A percentile compares a stretch with the other conserved stretches of the same genome.
Evolutionary conservation across 1,284 basidiomycete species (phyloP).

Genomic region (Macrocystidia cucumis): DNA sequence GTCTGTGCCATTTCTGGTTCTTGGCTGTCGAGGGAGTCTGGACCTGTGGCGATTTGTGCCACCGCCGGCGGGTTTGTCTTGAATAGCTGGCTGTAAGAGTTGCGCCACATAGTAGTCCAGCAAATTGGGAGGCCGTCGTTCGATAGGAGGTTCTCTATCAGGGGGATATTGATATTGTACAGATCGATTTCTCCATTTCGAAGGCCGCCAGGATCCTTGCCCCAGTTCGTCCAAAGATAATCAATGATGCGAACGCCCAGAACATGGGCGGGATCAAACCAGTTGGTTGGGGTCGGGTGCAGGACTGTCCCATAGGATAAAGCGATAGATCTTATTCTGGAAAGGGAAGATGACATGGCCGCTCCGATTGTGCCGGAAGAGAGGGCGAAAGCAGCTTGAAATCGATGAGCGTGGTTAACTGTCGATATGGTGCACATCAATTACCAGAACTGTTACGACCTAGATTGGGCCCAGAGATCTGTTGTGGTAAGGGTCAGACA

Average conservation of each 20-base stretch:
- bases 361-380: slow-evolving; percentile 91
- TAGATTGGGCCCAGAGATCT: slow-evolving; percentile 73
- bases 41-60: slow-evolving; percentile 26
- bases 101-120: slow-evolving; percentile 76
- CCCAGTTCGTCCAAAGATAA: slow-evolving; percentile 79
- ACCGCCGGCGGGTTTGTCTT: slow-evolving; percentile 30
- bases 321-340: slow-evolving; percentile 64
- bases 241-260: slow-evolving; percentile 63
- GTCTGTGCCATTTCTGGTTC: slow-evolving; percentile 9
- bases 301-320: slow-evolving; percentile 81
- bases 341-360: slow-evolving; percentile 74
- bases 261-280: slow-evolving; percentile 63
- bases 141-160: slow-evolving; percentile 52
- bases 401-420: slow-evolving; percentile 5
- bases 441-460: slow-evolving; percentile 77
- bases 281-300: slow-evolving; percentile 55
- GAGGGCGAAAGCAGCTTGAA: slow-evolving; percentile 71
- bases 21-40: slow-evolving; percentile 25
- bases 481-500: slow-evolving; percentile 5
- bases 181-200: slow-evolving; percentile 64
- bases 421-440: no score
- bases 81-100: slow-evolving; percentile 71
- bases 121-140: slow-evolving; percentile 52
- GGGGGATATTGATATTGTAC: slow-evolving; percentile 78
- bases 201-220: slow-evolving; percentile 50